A percentile compares a stretch with the other conserved stretches of the same genome.
These are phyloP conservation scores for Tuber microsphaerosporum DNA, from an alignment of 495 filamentous ascomycete species.

Conservation along the genomic window DNA sequence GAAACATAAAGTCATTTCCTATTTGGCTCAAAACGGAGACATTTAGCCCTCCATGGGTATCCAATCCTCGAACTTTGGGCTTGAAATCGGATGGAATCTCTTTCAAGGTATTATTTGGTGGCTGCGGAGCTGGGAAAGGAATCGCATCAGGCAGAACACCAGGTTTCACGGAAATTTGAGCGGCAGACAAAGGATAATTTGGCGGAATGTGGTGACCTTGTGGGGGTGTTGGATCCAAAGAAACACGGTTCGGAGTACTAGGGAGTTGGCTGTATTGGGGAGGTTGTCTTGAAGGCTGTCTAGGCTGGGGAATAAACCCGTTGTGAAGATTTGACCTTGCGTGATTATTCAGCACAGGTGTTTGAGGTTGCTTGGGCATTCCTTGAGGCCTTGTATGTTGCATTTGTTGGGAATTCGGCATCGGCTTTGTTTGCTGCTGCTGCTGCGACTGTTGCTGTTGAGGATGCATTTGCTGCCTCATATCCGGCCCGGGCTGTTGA, in stretches of 20 bases:
- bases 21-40: constrained; percentile 55
- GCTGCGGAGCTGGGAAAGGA: constrained; percentile 30
- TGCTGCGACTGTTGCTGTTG: constrained; percentile 44
- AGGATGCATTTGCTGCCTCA: constrained; percentile 45
- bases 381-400: constrained; percentile 45
- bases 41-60: constrained; percentile 60
- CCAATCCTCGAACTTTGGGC: constrained; percentile 55
- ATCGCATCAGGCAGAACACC: constrained; percentile 28
- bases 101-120: constrained; percentile 48
- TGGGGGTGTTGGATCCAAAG: constrained; percentile 36
- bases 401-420: constrained; percentile 43
- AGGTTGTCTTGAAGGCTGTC: constrained; percentile 25
- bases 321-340: constrained; percentile 34
- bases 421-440: constrained; percentile 43
- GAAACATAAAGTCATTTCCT: constrained; percentile 55
- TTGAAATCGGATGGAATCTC: constrained; percentile 51
- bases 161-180: constrained; percentile 24
- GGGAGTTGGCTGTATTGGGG: constrained; percentile 31
- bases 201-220: constrained; percentile 32
- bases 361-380: constrained; percentile 42
- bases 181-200: constrained; percentile 19
- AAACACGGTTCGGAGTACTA: constrained; percentile 28
- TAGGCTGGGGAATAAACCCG: constrained; percentile 32
- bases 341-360: constrained; percentile 40
- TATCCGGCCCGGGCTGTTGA: constrained; percentile 40